Evolutionary conservation across 1,284 basidiomycete genomes (phyloP), one percentile per base, ranked within the genome.

Genomic region (Anthracocystis walkeri): DNA sequence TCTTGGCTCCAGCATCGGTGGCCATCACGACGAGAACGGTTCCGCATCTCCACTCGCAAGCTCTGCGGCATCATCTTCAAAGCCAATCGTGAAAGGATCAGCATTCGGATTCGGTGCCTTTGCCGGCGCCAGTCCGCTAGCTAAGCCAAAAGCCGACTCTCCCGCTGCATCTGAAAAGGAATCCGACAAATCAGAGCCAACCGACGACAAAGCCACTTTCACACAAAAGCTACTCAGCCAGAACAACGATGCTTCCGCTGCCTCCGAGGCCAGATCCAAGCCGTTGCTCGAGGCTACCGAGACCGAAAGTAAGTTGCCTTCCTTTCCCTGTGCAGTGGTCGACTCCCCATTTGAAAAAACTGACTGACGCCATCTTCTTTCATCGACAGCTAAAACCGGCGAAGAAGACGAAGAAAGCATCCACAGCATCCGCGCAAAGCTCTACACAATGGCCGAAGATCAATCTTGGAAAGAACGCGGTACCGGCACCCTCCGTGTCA

Each of bases 331-430:
- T 4, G 21, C 20, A 42, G 41, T 16, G 27, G 31, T 49, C 29
- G 14, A 7, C 14, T 31, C 7, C 5, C 11, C 12, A 10, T 10
- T 12, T 51, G 20, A 8, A 38, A 35, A 18, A 14, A 23, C 21
- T 18, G 20, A 38, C 49, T 35, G 33, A 35, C n/a, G 5, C 29
- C 5, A 20, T 20, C n/a, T 41, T 23, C 27, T 21, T 42, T 23
- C 5, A 16, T 41, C 18, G 35, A 58, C 65, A 95, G 94, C 93
- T 33, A 87, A 89, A 46, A 97, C 95, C 0, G 95, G 95, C 11
- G 95, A 97, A 85, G 95, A 97, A 85, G 92, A 93, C 23, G 95
- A 97, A 84, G 89, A 91, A 65, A 94, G 92, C 1, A 86, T 94
- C 46, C 90, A 91, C 85, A 92, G 93, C 86, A 91, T 92, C 12